Evolutionary conservation across 352 stramenopile genomes (phyloP).

Genomic region (Globisporangium carolinianum): DNA sequence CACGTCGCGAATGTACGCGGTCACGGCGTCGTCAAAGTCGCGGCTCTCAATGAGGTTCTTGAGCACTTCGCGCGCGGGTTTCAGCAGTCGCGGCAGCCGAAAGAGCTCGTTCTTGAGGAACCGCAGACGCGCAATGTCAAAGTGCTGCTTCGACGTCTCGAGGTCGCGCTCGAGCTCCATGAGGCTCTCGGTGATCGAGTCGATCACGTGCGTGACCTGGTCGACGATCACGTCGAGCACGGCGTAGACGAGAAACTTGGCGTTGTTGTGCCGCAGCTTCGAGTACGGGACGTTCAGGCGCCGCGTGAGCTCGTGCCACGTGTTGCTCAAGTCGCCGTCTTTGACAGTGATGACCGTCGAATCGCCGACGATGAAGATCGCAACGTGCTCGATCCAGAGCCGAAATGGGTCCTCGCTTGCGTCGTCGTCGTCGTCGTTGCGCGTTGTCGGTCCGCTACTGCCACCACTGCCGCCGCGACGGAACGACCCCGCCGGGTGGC

Average conservation of each 20-base stretch:
- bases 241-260: conserved; percentile 83
- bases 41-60: conserved; percentile 82
- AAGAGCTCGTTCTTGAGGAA: conserved; percentile 81
- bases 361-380: conserved; percentile 77
- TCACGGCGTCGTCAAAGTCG: conserved; percentile 72
- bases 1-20: conserved; percentile 80
- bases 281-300: conserved; percentile 78
- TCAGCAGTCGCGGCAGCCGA: conserved; percentile 65
- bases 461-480: neutral
- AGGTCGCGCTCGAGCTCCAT: conserved; percentile 76
- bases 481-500: neutral
- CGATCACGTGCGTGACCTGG: conserved; percentile 69
- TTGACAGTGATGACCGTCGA: conserved; percentile 86
- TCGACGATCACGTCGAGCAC: conserved; percentile 87
- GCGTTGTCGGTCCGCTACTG: neutral
- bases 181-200: conserved; percentile 68
- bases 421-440: conserved; percentile 16
- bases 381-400: conserved; percentile 76
- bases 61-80: conserved; percentile 72
- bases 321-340: conserved; percentile 52
- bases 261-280: conserved; percentile 85
- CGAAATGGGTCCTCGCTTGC: conserved; percentile 53
- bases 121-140: conserved; percentile 56
- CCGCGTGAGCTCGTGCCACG: conserved; percentile 66
- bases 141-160: conserved; percentile 57